These are phyloP conservation scores for Talaromyces rugulosus DNA, from an alignment of 2,329 filamentous ascomycete species.

Conservation along the genomic window DNA sequence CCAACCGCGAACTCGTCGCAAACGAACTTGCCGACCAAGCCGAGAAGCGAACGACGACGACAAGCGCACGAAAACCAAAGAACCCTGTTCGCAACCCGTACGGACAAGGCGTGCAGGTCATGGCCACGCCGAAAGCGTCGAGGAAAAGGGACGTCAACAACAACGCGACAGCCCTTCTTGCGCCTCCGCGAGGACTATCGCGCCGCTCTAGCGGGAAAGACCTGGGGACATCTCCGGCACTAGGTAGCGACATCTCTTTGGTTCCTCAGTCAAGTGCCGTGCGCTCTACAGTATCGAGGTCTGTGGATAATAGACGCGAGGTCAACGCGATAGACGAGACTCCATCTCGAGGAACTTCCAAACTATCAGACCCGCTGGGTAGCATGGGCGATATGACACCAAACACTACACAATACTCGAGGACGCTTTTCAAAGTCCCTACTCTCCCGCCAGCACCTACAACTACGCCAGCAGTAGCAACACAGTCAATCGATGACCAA, in stretches of 20 bases:
- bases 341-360: constrained; percentile 32
- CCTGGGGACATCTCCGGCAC: constrained; percentile 17
- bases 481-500: not conserved
- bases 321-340: constrained; percentile 34
- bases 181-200: constrained; percentile 22
- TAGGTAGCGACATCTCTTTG: constrained; percentile 25
- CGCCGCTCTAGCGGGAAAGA: constrained; percentile 25
- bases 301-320: constrained; percentile 4
- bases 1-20: constrained; percentile 44
- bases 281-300: constrained; percentile 16
- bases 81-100: constrained; percentile 39
- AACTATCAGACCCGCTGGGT: constrained; percentile 16
- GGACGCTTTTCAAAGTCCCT: constrained; percentile 15
- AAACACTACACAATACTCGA: constrained; percentile 4
- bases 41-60: constrained; percentile 29
- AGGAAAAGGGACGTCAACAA: constrained; percentile 31
- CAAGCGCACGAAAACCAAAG: constrained; percentile 33
- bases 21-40: constrained; percentile 43
- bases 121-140: constrained; percentile 43
- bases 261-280: constrained; percentile 30
- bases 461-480: not conserved
- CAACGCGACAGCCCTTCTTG: constrained; percentile 16
- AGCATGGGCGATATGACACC: constrained; percentile 9
- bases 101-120: constrained; percentile 45
- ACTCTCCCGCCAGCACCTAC: constrained; percentile 2